phyloP scores from a whole-genome alignment of 495 filamentous ascomycete species.

The Talaromyces thailandensis region DNA sequence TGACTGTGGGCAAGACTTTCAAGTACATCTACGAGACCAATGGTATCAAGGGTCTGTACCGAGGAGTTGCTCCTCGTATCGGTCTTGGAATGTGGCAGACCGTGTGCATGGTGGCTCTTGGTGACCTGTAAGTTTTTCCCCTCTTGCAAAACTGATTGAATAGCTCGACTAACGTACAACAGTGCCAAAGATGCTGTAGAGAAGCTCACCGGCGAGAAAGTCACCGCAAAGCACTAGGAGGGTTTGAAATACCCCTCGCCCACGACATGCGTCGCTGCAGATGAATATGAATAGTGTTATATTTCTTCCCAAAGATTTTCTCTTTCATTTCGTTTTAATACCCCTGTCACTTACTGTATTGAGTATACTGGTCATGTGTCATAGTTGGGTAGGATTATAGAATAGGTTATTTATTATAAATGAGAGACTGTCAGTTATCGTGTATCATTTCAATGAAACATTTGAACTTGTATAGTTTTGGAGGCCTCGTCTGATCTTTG shows the following conservation, averaged over 20 bases:
- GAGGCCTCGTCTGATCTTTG: too few relatives aligned
- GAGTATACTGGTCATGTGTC: background rate
- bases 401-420: background rate
- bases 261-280: background rate
- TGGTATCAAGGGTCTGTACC: slow-evolving; percentile 88
- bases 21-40: slow-evolving; percentile 88
- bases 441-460: too few relatives aligned
- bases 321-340: background rate
- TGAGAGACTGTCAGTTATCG: background rate
- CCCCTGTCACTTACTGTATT: background rate
- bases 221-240: slow-evolving; percentile 94
- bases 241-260: slow-evolving; percentile 43
- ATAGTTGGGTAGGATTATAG: background rate
- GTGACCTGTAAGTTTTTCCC: slow-evolving; percentile 76
- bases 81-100: slow-evolving; percentile 98
- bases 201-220: slow-evolving; percentile 87
- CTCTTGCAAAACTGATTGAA: background rate
- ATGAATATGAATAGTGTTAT: background rate
- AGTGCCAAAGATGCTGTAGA: slow-evolving; percentile 97
- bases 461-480: too few relatives aligned
- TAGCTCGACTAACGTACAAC: background rate
- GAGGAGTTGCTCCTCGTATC: slow-evolving; percentile 88
- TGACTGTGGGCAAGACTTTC: slow-evolving; percentile 89
- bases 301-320: background rate
- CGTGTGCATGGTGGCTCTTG: slow-evolving; percentile 98